These are phyloP conservation scores for Amaranthus cruentus DNA, from an alignment of 148 eudicot species.

Conservation along the genomic window DNA sequence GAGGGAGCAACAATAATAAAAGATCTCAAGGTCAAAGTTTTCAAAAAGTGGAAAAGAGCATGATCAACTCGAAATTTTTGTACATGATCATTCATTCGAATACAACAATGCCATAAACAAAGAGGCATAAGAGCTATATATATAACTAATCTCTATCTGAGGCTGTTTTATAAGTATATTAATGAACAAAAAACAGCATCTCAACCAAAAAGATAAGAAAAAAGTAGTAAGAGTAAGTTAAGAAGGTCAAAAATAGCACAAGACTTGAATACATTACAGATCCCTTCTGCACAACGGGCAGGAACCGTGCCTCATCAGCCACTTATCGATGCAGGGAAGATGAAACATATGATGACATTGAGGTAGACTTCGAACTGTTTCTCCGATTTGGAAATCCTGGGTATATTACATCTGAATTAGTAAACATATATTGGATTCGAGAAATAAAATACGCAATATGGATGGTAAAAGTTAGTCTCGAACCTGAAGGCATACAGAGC, in stretches of 20 bases:
- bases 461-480: not conserved
- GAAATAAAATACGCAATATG: not conserved
- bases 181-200: slow-evolving; percentile 30
- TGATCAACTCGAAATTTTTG: slow-evolving; percentile 20
- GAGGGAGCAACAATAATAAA: not conserved
- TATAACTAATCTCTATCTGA: slow-evolving; percentile 26
- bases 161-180: slow-evolving; percentile 23
- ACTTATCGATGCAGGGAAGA: slow-evolving; percentile 92
- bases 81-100: slow-evolving; percentile 25
- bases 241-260: slow-evolving; percentile 41
- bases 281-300: slow-evolving; percentile 97
- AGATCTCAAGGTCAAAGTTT: not conserved
- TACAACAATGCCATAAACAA: slow-evolving; percentile 18
- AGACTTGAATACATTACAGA: slow-evolving; percentile 37
- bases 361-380: slow-evolving; percentile 77
- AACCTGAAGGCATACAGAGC: slow-evolving; percentile 98
- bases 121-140: slow-evolving; percentile 10
- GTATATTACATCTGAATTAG: not conserved
- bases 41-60: slow-evolving; percentile 1
- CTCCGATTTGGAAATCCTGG: slow-evolving; percentile 90
- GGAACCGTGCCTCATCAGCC: slow-evolving; percentile 88
- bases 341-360: slow-evolving; percentile 93
- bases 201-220: not conserved
- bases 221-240: not conserved
- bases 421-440: not conserved